A percentile compares a stretch with the other conserved stretches of the same genome.
Conservation (phyloP, 106 monocot species). For the Phalaenopsis equestris region DNA sequence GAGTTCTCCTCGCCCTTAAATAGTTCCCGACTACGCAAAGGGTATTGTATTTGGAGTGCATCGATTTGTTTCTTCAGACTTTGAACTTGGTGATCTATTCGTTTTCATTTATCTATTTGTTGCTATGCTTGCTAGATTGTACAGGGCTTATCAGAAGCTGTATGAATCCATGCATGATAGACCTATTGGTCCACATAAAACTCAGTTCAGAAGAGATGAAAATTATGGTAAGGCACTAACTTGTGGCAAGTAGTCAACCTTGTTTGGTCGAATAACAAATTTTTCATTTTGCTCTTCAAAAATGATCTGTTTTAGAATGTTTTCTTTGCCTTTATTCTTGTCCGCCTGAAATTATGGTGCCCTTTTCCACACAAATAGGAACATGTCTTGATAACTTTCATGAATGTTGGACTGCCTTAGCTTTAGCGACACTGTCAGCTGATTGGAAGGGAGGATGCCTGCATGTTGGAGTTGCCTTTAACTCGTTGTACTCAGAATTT, state of each 20-base stretch:
- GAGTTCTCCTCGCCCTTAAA: slow-evolving; percentile 86
- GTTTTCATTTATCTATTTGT: background rate
- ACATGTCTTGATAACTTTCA: background rate
- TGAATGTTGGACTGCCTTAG: background rate
- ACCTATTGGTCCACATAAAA: slow-evolving; percentile 84
- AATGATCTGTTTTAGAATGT: background rate
- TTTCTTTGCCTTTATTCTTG: too few relatives aligned
- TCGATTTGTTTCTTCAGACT: slow-evolving; percentile 3
- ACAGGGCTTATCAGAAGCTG: slow-evolving; percentile 78
- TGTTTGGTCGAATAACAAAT: background rate
- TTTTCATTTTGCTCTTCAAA: background rate
- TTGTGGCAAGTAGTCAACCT: slow-evolving; percentile 44
- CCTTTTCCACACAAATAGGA: too few relatives aligned
- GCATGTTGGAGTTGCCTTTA: background rate
- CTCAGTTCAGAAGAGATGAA: slow-evolving; percentile 89
- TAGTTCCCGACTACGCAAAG: slow-evolving; percentile 63
- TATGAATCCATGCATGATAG: slow-evolving; percentile 92
- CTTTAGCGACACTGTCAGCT: background rate
- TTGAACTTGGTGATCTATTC: background rate
- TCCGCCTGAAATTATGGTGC: too few relatives aligned
- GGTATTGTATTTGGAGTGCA: slow-evolving; percentile 25
- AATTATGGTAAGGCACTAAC: slow-evolving; percentile 63
- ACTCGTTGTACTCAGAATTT: background rate
- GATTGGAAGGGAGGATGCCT: background rate
- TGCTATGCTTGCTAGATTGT: slow-evolving; percentile 42